Conservation (phyloP, 1,284 basidiomycete genomes). For the Pyrrhoderma lamaoense region DNA sequence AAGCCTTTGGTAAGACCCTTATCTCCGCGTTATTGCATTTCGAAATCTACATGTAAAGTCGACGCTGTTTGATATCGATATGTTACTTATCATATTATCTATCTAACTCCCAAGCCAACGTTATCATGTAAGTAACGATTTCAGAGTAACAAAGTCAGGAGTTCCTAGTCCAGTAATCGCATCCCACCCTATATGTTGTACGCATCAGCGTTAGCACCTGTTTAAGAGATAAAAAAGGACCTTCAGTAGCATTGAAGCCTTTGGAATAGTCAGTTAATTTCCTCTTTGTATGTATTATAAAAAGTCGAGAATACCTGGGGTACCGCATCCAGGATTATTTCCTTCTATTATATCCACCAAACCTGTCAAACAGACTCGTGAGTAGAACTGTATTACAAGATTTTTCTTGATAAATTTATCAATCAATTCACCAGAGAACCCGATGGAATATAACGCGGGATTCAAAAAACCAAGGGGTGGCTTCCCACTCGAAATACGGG, state of each 20-base stretch:
- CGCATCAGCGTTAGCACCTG: background rate
- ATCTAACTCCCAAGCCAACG: background rate
- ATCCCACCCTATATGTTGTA: slow-evolving; percentile 14
- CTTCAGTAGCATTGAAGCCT: slow-evolving; percentile 19
- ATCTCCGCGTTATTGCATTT: too few relatives aligned
- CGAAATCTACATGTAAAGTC: too few relatives aligned
- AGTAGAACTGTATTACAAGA: background rate
- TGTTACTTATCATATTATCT: background rate
- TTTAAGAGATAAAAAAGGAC: background rate
- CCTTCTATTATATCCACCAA: slow-evolving; percentile 18
- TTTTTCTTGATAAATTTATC: too few relatives aligned
- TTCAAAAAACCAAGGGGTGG: slow-evolving; percentile 33
- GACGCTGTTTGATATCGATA: too few relatives aligned
- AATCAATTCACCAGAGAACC: slow-evolving; percentile 16
- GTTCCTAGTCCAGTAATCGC: slow-evolving; percentile 18
- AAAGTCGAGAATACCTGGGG: slow-evolving; percentile 9
- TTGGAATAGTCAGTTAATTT: background rate
- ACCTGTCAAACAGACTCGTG: background rate
- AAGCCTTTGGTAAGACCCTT: too few relatives aligned
- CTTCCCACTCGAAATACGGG: slow-evolving; percentile 26
- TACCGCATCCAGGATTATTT: slow-evolving; percentile 21
- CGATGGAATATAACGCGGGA: slow-evolving; percentile 30
- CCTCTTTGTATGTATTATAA: background rate
- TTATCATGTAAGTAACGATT: slow-evolving; percentile 6
- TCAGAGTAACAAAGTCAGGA: slow-evolving; percentile 16